Evolutionary conservation across 2,329 filamentous ascomycete genomes (phyloP), one percentile per base, ranked within the genome.

Genomic region (Talaromyces sp.): DNA sequence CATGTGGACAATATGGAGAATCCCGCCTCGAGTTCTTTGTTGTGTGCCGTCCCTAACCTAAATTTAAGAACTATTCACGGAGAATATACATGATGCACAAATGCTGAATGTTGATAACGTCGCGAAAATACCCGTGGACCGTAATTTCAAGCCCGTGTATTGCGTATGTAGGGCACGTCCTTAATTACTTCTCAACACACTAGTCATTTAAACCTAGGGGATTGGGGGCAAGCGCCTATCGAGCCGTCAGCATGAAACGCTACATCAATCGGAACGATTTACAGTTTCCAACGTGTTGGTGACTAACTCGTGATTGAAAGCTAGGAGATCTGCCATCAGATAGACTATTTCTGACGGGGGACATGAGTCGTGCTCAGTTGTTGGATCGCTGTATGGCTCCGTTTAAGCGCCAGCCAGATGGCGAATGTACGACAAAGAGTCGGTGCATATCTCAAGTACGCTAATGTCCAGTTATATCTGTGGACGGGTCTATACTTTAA

Each of bases 371-470:
- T 61, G 43, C 41, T 50, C 19, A 11, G 11, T 37, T 61, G 27
- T 35, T n/a, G 27, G 47, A 19, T 45, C 17, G 61, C 33, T 62
- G 49, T 31, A 45, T 33, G 49, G 61, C 47, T 62, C 27, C 13
- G 50, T 62, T 62, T 62, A 62, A 62, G 61, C 61, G 61, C 56
- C 56, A 59, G 22, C n/a, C 19, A 58, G 22, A 58, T 58, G 33
- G 37, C 33, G 19, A 22, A 39, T 57, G 54, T 41, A 43, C 54
- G 35, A 39, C n/a, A 27, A 50, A 50, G 54, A 25, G 22, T 59
- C 22, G 56, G 39, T 59, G 56, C 54, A 58, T 59, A 41, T 45
- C 15, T n/a, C 33, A 31, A 27, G 22, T 39, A 37, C 13, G 56
- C 56, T 45, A 45, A 41, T 45, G 27, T 43, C 56, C 22, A 45